Evolutionary conservation across 208 protist species (phyloP).

Genomic region (Leishmania braziliensis): DNA sequence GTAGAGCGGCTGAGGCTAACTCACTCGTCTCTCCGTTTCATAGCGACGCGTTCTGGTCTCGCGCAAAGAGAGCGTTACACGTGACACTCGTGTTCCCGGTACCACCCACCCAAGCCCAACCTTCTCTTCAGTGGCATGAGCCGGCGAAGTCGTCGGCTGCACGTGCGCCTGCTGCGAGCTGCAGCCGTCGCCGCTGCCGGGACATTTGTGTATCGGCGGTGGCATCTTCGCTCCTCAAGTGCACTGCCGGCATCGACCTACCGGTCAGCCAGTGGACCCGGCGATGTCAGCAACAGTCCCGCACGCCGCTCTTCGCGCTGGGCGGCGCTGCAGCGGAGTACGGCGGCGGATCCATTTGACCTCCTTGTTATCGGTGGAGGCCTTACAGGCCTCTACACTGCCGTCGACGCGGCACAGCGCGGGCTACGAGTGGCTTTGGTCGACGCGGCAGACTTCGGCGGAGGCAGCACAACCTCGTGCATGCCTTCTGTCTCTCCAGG

Average conservation of each 20-base stretch:
- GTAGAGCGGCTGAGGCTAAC: neutral
- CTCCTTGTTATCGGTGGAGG: conserved; percentile 80
- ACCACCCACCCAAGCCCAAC: neutral
- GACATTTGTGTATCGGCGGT: conserved; percentile 46
- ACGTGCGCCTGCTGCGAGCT: conserved; percentile 35
- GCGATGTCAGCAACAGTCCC: neutral
- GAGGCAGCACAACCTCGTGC: conserved; percentile 27
- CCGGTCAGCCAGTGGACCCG: neutral
- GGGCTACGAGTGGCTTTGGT: conserved; percentile 76
- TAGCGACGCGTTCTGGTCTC: neutral
- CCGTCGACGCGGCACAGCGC: conserved; percentile 82
- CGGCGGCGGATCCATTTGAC: conserved; percentile 47
- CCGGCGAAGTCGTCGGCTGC: conserved; percentile 43
- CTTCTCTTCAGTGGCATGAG: conserved; percentile 34
- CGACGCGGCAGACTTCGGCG: conserved; percentile 70
- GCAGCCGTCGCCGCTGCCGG: conserved; percentile 14
- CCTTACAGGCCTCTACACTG: conserved; percentile 71
- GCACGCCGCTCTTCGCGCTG: conserved; percentile 30
- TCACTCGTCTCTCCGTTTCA: too few species aligned
- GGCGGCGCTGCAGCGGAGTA: conserved; percentile 24
- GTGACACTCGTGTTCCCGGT: neutral
- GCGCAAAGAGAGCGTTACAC: neutral
- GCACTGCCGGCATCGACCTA: conserved; percentile 23
- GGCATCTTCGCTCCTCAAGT: conserved; percentile 45
- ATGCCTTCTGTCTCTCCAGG: conserved; percentile 51